A percentile compares a stretch with the other conserved stretches of the same genome.
Evolutionary conservation across 306 rosid species (phyloP).

Genomic region (Trifolium pratense): DNA sequence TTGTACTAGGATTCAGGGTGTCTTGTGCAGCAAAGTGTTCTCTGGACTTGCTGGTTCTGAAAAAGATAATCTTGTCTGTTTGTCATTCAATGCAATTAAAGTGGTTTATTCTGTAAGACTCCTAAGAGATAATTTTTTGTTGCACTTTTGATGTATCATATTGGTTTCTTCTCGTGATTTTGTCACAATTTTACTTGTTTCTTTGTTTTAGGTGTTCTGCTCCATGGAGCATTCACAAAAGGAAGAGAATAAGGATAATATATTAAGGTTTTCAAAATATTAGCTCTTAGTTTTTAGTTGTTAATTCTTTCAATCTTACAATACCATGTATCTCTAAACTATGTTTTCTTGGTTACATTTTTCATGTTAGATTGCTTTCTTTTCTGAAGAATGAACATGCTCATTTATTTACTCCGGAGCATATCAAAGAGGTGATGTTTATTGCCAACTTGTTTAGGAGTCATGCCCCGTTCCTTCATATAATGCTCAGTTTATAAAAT

Average conservation of each 20-base stretch:
- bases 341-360: constrained; percentile 40
- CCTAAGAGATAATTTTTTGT: neutral
- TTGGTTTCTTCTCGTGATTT: constrained; percentile 4
- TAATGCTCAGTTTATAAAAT: constrained; percentile 21
- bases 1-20: constrained; percentile 56
- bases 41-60: constrained; percentile 43
- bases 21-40: constrained; percentile 53
- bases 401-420: constrained; percentile 58
- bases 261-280: constrained; percentile 58
- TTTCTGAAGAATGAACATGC: constrained; percentile 51
- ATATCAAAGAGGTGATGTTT: constrained; percentile 70
- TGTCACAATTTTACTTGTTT: constrained; percentile 24
- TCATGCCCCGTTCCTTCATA: constrained; percentile 3
- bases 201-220: constrained; percentile 64
- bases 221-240: constrained; percentile 58
- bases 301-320: constrained; percentile 20
- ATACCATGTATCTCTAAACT: constrained; percentile 36
- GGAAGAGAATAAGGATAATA: constrained; percentile 52
- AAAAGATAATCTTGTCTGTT: constrained; percentile 57
- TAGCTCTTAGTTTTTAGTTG: neutral
- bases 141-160: neutral
- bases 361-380: constrained; percentile 68
- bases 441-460: constrained; percentile 31
- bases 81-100: constrained; percentile 55
- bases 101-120: constrained; percentile 70